These are phyloP conservation scores for Alternaria burnsii DNA, from an alignment of 2,329 filamentous ascomycete species.

Conservation along the genomic window DNA sequence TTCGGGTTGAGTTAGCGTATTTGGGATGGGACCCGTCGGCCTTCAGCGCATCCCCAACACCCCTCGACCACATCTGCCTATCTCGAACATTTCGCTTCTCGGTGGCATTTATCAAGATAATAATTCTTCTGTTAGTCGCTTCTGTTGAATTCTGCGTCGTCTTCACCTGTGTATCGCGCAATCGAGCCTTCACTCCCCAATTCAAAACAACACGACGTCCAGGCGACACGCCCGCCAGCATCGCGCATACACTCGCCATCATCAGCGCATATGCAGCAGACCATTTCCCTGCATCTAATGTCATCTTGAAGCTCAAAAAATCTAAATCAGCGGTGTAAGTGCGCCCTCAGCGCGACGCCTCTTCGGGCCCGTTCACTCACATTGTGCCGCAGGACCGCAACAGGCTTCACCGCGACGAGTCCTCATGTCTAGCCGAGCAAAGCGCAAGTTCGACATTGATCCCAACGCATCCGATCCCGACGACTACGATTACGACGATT, in stretches of 20 bases:
- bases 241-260: conserved; percentile 25
- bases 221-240: conserved; percentile 26
- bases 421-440: conserved; percentile 50
- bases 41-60: conserved; percentile 27
- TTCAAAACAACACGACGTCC: conserved; percentile 35
- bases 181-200: conserved; percentile 19
- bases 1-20: conserved; percentile 20
- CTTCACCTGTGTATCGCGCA: conserved; percentile 27
- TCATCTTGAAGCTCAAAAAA: conserved; percentile 20
- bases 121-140: conserved; percentile 19
- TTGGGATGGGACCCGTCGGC: conserved; percentile 2
- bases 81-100: conserved; percentile 18
- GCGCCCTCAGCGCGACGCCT: conserved; percentile 21
- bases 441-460: conserved; percentile 53
- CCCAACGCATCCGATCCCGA: conserved; percentile 52
- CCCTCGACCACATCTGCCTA: conserved; percentile 27
- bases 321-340: conserved; percentile 36
- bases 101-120: conserved; percentile 22
- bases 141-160: conserved; percentile 7
- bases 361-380: conserved; percentile 28
- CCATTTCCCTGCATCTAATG: conserved; percentile 35
- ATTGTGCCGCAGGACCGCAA: conserved; percentile 26
- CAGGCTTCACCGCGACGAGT: conserved; percentile 32
- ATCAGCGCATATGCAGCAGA: conserved; percentile 34
- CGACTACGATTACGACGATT: conserved; percentile 50